A percentile compares a stretch with the other conserved stretches of the same genome.
Conservation (phyloP, 2,329 filamentous ascomycete genomes). For the Endoconidiophora polonica region DNA sequence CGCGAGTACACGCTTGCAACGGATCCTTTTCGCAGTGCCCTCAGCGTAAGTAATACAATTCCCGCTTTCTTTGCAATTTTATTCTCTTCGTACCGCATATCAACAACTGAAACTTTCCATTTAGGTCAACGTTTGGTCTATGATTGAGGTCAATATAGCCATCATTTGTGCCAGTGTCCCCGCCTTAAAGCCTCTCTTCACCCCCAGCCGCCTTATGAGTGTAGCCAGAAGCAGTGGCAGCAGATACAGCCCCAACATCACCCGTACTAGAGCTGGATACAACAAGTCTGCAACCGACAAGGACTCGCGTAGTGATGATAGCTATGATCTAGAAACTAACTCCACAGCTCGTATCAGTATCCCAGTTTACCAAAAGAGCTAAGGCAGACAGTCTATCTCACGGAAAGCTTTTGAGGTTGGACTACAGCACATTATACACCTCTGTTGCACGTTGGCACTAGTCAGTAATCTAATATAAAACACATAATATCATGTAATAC, state of each 20-base stretch:
- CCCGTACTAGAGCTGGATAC: slow-evolving; percentile 5
- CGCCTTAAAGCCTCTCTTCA: slow-evolving; percentile 32
- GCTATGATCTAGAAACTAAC: not conserved
- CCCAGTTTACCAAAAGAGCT: no score
- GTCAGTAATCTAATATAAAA: no score
- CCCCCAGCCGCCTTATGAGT: slow-evolving; percentile 18
- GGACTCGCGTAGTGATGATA: not conserved
- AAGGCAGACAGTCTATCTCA: no score
- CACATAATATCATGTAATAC: no score
- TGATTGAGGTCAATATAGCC: slow-evolving; percentile 32
- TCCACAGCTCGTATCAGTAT: not conserved
- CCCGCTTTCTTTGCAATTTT: slow-evolving; percentile 10
- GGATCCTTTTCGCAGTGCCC: slow-evolving; percentile 20
- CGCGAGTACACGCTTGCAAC: slow-evolving; percentile 21
- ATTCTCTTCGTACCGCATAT: slow-evolving; percentile 1
- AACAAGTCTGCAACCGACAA: slow-evolving; percentile 7
- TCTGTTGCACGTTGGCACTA: no score
- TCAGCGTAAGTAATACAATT: slow-evolving; percentile 15
- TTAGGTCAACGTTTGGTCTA: slow-evolving; percentile 26
- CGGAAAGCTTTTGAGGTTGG: no score
- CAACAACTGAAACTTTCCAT: not conserved
- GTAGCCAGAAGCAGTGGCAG: not conserved
- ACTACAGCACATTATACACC: no score
- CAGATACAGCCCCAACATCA: slow-evolving; percentile 4
- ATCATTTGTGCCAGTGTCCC: slow-evolving; percentile 33